A percentile compares a stretch with the other conserved stretches of the same genome.
These are phyloP conservation scores for Petrea volubilis DNA, from an alignment of 257 asterid species.

Conservation along the genomic window DNA sequence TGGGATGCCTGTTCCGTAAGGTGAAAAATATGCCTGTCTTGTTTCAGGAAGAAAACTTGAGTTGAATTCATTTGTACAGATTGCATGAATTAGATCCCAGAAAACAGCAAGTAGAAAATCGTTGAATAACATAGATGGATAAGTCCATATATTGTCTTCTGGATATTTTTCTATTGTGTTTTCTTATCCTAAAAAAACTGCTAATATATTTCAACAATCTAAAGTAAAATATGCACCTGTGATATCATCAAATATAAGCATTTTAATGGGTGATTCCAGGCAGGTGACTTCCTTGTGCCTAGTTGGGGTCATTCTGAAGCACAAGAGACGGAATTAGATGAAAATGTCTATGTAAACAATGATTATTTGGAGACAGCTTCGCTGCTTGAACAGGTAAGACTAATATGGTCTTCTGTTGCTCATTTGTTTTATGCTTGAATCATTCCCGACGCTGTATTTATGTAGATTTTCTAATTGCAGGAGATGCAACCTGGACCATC, in stretches of 20 bases:
- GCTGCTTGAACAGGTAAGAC: slow-evolving; percentile 70
- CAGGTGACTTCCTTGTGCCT: slow-evolving; percentile 77
- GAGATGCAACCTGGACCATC: slow-evolving; percentile 83
- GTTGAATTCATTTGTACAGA: background rate
- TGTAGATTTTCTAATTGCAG: slow-evolving; percentile 36
- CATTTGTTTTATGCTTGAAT: slow-evolving; percentile 17
- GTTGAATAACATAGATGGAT: background rate
- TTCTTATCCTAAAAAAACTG: background rate
- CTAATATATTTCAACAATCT: background rate
- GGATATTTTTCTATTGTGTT: background rate
- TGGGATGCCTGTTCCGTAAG: background rate
- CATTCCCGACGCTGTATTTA: slow-evolving; percentile 17
- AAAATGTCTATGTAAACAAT: slow-evolving; percentile 44
- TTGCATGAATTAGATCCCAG: slow-evolving; percentile 14
- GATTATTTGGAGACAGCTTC: slow-evolving; percentile 55
- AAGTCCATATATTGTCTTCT: background rate
- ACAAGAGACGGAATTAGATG: slow-evolving; percentile 77
- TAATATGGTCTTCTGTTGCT: slow-evolving; percentile 23
- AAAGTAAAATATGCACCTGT: background rate
- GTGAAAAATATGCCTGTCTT: background rate
- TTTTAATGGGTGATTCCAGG: slow-evolving; percentile 50
- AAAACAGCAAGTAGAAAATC: background rate
- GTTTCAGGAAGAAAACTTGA: background rate
- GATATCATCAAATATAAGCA: slow-evolving; percentile 14
- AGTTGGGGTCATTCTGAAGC: slow-evolving; percentile 52